Evolutionary conservation across 768 basidiomycete genomes (phyloP).

Genomic region (Boletus rufocinnamomeus): DNA sequence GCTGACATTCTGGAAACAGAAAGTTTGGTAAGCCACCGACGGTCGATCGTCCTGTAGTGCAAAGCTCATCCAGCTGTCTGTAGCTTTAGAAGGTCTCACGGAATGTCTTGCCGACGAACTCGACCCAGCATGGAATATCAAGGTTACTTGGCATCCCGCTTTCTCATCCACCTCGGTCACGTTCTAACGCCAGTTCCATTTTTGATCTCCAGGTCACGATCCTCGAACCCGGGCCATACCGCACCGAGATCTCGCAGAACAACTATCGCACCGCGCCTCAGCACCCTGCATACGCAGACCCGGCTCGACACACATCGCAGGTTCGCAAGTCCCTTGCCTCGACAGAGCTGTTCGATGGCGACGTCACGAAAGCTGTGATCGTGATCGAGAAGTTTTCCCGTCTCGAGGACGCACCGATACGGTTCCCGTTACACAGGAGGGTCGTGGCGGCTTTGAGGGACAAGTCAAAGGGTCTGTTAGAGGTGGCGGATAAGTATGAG

Average conservation of each 20-base stretch:
- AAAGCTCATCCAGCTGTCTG: background rate
- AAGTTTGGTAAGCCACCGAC: constrained; percentile 14
- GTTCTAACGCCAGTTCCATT: background rate
- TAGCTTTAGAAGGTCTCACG: constrained; percentile 21
- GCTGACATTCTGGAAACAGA: constrained; percentile 2
- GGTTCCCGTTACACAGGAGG: constrained; percentile 14
- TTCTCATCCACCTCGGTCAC: background rate
- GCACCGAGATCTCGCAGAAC: constrained; percentile 11
- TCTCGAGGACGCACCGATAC: constrained; percentile 20
- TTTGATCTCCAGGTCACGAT: constrained; percentile 16
- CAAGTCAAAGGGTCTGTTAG: constrained; percentile 17
- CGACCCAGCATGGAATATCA: constrained; percentile 23
- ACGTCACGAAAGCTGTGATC: constrained; percentile 13
- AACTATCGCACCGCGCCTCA: constrained; percentile 2
- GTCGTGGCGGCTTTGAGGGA: constrained; percentile 11
- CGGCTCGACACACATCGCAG: constrained; percentile 1
- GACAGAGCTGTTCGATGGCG: constrained; percentile 9
- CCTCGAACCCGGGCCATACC: constrained; percentile 19
- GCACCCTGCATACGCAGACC: constrained; percentile 26
- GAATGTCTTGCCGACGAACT: constrained; percentile 14
- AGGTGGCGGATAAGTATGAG: constrained; percentile 14
- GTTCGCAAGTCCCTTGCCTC: background rate
- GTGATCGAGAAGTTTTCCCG: constrained; percentile 18
- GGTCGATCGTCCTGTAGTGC: too few species aligned
- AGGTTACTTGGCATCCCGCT: background rate